These are phyloP conservation scores for Austroboletus niveus DNA, from an alignment of 1,284 basidiomycete species.

Conservation along the genomic window DNA sequence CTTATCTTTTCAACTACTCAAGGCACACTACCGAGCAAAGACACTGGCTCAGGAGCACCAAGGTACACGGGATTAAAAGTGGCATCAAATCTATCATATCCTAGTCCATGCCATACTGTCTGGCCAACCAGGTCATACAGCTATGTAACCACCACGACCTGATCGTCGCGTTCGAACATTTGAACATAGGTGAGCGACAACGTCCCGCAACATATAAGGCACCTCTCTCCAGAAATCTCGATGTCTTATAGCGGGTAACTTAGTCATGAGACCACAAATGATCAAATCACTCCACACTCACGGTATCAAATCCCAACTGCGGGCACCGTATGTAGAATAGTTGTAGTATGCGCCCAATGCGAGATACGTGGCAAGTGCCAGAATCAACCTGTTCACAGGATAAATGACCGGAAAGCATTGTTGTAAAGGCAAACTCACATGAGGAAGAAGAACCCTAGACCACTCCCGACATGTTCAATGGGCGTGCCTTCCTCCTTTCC, in stretches of 20 bases:
- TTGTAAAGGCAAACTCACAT: slow-evolving; percentile 49
- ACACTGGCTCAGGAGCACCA: no score
- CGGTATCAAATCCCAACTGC: slow-evolving; percentile 78
- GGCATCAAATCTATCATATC: slow-evolving; percentile 7
- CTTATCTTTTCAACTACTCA: no score
- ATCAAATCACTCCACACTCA: slow-evolving; percentile 37
- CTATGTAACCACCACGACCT: slow-evolving; percentile 69
- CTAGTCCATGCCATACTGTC: not conserved
- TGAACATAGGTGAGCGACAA: slow-evolving; percentile 72
- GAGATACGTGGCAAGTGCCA: slow-evolving; percentile 69
- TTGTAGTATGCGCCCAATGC: slow-evolving; percentile 78
- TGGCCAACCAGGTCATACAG: slow-evolving; percentile 49
- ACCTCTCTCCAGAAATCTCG: slow-evolving; percentile 87
- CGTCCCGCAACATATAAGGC: slow-evolving; percentile 77
- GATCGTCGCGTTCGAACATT: slow-evolving; percentile 64
- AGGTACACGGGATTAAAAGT: slow-evolving; percentile 3
- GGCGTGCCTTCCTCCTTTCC: slow-evolving; percentile 29
- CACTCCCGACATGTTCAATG: slow-evolving; percentile 57
- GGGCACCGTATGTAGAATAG: slow-evolving; percentile 78
- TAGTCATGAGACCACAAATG: slow-evolving; percentile 4
- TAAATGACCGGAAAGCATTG: not conserved
- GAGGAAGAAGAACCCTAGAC: slow-evolving; percentile 81
- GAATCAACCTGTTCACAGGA: slow-evolving; percentile 48
- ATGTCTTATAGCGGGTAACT: slow-evolving; percentile 48
- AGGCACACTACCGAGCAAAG: no score